Conservation (phyloP, 306 rosid species). For the Vachellia collinsii region DNA sequence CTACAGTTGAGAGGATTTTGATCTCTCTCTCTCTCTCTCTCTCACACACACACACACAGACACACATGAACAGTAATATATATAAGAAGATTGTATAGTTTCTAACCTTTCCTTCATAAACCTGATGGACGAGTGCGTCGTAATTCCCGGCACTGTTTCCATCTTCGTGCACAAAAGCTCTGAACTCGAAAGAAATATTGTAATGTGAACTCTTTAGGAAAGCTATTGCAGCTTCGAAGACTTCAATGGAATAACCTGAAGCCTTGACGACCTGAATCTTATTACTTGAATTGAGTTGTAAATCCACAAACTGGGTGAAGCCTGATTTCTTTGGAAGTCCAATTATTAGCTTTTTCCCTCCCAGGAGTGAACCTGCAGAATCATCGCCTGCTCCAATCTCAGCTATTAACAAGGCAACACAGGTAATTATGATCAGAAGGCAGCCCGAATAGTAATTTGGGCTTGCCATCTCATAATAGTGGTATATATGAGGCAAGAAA, state of each 20-base stretch:
- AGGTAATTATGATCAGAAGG: neutral
- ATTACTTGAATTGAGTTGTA: neutral
- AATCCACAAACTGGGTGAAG: conserved; percentile 20
- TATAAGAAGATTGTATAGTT: neutral
- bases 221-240: neutral
- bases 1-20: neutral
- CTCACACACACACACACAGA: too few species aligned
- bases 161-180: neutral
- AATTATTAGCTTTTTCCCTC: conserved; percentile 22
- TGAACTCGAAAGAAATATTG: conserved; percentile 27
- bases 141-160: conserved; percentile 13
- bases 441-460: neutral
- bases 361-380: neutral
- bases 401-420: neutral
- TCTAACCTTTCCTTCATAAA: neutral
- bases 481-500: neutral
- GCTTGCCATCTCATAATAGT: neutral
- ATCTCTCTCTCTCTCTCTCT: too few species aligned
- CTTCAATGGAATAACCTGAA: conserved; percentile 25
- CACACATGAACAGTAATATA: neutral
- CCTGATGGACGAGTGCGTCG: neutral
- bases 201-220: neutral
- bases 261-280: neutral
- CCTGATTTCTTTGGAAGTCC: conserved; percentile 18
- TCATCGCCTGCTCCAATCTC: neutral